Base-by-base conservation (phyloP, 306 rosid genomes). In the Rubus idaeus region DNA sequence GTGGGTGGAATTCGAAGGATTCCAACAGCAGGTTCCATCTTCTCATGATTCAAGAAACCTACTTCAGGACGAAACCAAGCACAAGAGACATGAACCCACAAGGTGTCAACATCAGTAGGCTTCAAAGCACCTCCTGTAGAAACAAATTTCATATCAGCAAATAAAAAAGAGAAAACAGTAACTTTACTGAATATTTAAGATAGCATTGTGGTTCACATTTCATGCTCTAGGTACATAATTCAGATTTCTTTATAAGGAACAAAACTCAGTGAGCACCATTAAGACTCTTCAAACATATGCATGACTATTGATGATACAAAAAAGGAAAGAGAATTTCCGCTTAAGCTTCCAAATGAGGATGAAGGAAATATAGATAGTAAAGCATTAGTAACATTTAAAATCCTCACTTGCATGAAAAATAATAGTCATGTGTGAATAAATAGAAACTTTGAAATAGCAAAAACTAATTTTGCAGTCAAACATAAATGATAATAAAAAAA, bases 21-120 rank as follows among this genome's bases (percentile, higher is more conserved):
- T 85, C 99, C 99, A 50, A 81, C 74, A 45, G 99, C 99, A 76
- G 99, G 99, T 81, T 95, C 97, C 99, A 95, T 95, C 82, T 73
- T 85, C 86, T 85, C 93, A 49, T 86, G 90, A 79, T 95, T 80
- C 81, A 86, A 81, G 84, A 95, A 95, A 86, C 73, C 90, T 82
- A 95, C 89, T 84, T 89, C 91, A 71, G 90, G 97, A 77, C 75
- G 88, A 85, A 95, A 95, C 99, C 99, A 95, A 82, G 99, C 99
- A 35, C 99, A 95, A 21, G 92, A 87, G 81, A 95, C 90, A 82
- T 95, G 99, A 83, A 88, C 92, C 99, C 99, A 95, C 74, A 89
- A 87, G 79, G 75, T 81, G 83, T 89, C 97, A 63, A 91, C 97
- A 76, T 92, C 97, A 41, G 97, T 92, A 82, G 99, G 97, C 91